A percentile compares a stretch with the other conserved stretches of the same genome.
Evolutionary conservation across 352 stramenopile genomes (phyloP).

Genomic region (Phytophthora colocasiae): DNA sequence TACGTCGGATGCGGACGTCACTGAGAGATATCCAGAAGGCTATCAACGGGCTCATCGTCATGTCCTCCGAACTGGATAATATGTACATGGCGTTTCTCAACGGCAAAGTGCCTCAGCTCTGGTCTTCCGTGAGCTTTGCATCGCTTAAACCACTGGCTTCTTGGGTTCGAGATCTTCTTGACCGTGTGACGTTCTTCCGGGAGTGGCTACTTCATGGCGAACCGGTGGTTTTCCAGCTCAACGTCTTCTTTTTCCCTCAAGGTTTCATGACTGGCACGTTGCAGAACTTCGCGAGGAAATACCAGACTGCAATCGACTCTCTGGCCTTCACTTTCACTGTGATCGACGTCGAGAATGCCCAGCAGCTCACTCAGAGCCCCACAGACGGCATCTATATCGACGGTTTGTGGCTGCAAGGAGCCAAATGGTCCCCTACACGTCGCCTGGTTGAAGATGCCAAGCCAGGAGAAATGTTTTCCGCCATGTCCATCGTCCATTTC

Average conservation of each 20-base stretch:
- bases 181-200: conserved; percentile 93
- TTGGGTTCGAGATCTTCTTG: conserved; percentile 92
- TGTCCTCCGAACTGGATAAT: conserved; percentile 95
- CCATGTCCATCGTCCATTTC: conserved; percentile 93
- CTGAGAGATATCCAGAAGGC: conserved; percentile 82
- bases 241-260: conserved; percentile 97
- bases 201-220: conserved; percentile 92
- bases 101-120: conserved; percentile 90
- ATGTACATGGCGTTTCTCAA: conserved; percentile 96
- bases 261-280: conserved; percentile 96
- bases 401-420: conserved; percentile 90
- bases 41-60: conserved; percentile 92
- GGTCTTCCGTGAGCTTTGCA: conserved; percentile 91
- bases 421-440: conserved; percentile 83
- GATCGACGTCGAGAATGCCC: conserved; percentile 61
- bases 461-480: conserved; percentile 93
- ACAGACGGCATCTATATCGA: conserved; percentile 94
- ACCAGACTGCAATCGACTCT: conserved; percentile 95
- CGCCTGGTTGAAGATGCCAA: conserved; percentile 82
- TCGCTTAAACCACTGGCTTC: conserved; percentile 93
- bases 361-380: conserved; percentile 68
- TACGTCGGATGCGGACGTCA: conserved; percentile 85
- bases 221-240: conserved; percentile 90
- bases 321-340: conserved; percentile 93
- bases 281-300: conserved; percentile 95